Base-by-base conservation (phyloP, 148 eudicot genomes). In the Agrostemma githago region DNA sequence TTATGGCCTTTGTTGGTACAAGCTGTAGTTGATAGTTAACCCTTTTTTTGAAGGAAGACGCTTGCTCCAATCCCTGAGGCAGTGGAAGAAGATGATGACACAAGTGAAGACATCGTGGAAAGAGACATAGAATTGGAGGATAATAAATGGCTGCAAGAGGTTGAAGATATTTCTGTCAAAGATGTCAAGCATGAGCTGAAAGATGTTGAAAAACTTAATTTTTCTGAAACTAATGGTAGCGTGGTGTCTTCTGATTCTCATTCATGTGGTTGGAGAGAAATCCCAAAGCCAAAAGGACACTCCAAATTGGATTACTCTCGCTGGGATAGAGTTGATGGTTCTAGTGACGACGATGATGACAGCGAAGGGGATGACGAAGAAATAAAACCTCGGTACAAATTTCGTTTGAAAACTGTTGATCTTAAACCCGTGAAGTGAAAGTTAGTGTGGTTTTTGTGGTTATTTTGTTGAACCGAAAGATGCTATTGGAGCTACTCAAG, bases 221-320 rank as follows among this genome's bases (percentile, higher is more conserved):
- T 74, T 46, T 76, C 79, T 68, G 77, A 80, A 74, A 62, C 64
- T 39, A 69, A 74, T 53, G 75, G 70, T 42, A 68, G 38, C 26
- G 79, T 78, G 66, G 73, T 71, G 68, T 78, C 80, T 69, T 66
- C 81, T 20, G 82, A 74, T 62, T 79, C 83, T 58, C 80, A 77
- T 77, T 78, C 89, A 0, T 74, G 65, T 41, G 90, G 89, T 76
- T 89, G 91, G 96, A 68, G 80, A 78, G 81, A 86, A 41, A 84
- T 91, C 68, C 92, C 91, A 26, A 89, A 93, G 81, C 98, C 98
- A 21, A 84, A 83, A 79, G 97, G 98, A 75, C 98, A 91, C 74
- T 89, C 96, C 6, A 85, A 81, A 73, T 90, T 93, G 46, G 92
- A 91, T 64, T 93, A 93, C 82, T 91, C 97, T 15, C 83, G 94